Percentiles rank a stretch among this genome's conserved stretches.
Evolutionary conservation across 176 grass and related monocot genomes (phyloP).

Genomic region (Olyra latifolia): DNA sequence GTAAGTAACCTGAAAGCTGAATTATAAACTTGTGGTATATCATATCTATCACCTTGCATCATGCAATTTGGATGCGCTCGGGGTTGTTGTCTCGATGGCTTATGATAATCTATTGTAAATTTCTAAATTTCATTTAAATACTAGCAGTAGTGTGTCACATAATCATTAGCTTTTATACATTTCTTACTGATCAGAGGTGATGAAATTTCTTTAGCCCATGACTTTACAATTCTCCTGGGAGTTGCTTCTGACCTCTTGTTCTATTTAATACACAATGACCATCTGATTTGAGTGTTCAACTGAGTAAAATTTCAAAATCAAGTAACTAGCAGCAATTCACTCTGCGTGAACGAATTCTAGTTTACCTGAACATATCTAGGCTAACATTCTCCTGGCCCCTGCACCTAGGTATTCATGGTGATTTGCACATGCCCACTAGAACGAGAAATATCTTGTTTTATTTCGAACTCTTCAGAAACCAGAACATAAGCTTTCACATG

Average conservation of each 20-base stretch:
- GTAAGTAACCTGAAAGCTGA: conserved; percentile 51
- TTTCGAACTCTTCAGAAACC: neutral
- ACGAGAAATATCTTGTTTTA: neutral
- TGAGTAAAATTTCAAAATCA: conserved; percentile 18
- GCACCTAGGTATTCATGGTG: neutral
- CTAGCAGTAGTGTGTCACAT: neutral
- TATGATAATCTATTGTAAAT: neutral
- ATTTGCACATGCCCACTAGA: neutral
- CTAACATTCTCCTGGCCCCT: neutral
- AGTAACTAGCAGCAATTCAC: neutral
- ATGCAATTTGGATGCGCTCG: neutral
- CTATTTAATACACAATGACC: neutral
- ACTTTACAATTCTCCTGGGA: neutral
- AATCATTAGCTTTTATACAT: neutral
- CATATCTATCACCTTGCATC: neutral
- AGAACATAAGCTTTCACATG: neutral
- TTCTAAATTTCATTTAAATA: neutral
- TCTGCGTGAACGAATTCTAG: neutral
- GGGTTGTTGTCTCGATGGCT: neutral
- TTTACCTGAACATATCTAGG: neutral
- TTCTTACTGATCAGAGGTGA: neutral
- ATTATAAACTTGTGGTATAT: conserved; percentile 7
- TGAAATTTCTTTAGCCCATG: neutral
- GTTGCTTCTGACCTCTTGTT: neutral
- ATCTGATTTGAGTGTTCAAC: neutral